phyloP scores from a whole-genome alignment of 148 eudicot genomes.

The Agrostemma githago region DNA sequence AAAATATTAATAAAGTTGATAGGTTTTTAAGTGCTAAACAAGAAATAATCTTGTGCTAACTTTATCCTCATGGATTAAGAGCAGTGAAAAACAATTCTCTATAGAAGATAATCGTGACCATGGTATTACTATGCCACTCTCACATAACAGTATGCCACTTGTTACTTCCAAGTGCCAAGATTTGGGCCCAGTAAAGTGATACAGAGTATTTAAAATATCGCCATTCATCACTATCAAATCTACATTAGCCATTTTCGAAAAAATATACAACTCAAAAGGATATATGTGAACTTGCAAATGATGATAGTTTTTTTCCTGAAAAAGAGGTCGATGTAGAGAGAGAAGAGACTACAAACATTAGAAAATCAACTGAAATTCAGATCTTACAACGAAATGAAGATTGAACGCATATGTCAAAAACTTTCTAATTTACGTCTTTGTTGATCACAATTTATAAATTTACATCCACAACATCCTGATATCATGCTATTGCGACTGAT shows the following conservation, averaged over 20 bases:
- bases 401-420: neutral
- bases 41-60: neutral
- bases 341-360: neutral
- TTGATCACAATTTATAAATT: no score
- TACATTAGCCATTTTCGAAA: neutral
- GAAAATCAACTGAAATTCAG: neutral
- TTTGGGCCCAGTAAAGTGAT: no score
- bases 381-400: neutral
- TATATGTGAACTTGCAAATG: neutral
- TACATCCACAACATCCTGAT: neutral
- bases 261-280: neutral
- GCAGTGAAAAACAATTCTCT: neutral
- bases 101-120: neutral
- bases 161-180: no score
- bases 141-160: no score
- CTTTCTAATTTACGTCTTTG: no score
- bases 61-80: neutral
- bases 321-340: neutral
- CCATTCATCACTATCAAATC: neutral
- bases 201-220: no score
- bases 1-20: neutral
- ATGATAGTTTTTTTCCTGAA: neutral
- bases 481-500: no score
- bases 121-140: no score
- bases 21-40: neutral